Conservation (phyloP, 495 filamentous ascomycete species). For the Penicillium desertorum region DNA sequence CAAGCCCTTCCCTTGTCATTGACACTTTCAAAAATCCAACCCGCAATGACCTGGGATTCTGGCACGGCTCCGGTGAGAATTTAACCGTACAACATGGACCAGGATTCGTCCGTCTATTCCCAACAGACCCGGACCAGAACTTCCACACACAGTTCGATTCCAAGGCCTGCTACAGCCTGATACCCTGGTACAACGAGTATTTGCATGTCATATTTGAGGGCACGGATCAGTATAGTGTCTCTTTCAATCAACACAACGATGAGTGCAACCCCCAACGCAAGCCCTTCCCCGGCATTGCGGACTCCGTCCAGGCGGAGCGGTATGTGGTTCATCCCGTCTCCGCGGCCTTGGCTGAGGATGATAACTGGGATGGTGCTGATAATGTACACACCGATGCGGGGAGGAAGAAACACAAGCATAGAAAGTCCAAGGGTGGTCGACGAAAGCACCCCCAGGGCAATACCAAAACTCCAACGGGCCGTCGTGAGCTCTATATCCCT, state of each 20-base stretch:
- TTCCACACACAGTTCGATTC: conserved; percentile 66
- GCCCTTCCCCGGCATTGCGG: conserved; percentile 74
- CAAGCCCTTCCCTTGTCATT: conserved; percentile 51
- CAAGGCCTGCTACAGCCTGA: conserved; percentile 59
- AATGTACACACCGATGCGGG: background rate
- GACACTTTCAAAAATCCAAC: conserved; percentile 59
- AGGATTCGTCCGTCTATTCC: conserved; percentile 56
- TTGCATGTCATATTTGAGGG: conserved; percentile 73
- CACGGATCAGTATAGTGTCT: conserved; percentile 64
- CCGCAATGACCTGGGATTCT: conserved; percentile 65
- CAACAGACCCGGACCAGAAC: conserved; percentile 64
- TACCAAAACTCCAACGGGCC: background rate
- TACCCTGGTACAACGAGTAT: conserved; percentile 52
- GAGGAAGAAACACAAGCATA: conserved; percentile 22
- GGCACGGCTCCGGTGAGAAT: conserved; percentile 68
- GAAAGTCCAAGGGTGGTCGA: background rate
- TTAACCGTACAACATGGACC: conserved; percentile 52
- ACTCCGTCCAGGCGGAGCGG: conserved; percentile 66
- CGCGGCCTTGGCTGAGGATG: background rate
- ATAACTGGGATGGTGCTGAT: conserved; percentile 5
- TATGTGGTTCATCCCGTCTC: conserved; percentile 43
- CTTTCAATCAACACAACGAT: conserved; percentile 70
- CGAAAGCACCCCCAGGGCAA: background rate
- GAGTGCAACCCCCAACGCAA: conserved; percentile 56
- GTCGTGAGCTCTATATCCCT: conserved; percentile 67